A percentile compares a stretch with the other conserved stretches of the same genome.
These are phyloP conservation scores for Neodidymelliopsis sp. DNA, from an alignment of 2,329 filamentous ascomycete genomes.

Conservation along the genomic window DNA sequence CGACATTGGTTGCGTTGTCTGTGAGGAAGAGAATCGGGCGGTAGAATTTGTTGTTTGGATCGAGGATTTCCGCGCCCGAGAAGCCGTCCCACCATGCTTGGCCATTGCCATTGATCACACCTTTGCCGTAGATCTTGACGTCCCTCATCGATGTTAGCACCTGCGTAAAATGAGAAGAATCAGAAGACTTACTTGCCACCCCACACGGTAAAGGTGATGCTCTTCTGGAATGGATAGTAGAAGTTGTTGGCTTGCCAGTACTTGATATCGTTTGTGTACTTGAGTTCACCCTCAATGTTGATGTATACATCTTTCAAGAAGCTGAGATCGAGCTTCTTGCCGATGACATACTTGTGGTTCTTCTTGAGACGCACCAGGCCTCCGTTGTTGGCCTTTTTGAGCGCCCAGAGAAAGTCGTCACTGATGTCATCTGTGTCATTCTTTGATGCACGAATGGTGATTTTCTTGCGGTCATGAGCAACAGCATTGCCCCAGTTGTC, in stretches of 20 bases:
- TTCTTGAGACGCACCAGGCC: conserved; percentile 64
- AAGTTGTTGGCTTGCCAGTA: conserved; percentile 61
- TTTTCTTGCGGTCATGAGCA: conserved; percentile 52
- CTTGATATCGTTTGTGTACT: conserved; percentile 57
- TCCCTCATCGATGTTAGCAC: conserved; percentile 39
- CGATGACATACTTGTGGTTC: conserved; percentile 64
- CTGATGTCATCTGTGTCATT: conserved; percentile 65
- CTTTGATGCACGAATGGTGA: conserved; percentile 62
- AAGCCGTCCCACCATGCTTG: conserved; percentile 59
- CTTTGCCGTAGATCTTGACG: conserved; percentile 66
- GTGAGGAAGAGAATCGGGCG: conserved; percentile 68
- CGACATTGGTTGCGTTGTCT: conserved; percentile 66
- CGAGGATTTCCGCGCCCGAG: conserved; percentile 56
- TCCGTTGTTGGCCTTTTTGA: conserved; percentile 65
- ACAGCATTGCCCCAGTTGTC: conserved; percentile 42
- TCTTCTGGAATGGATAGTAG: conserved; percentile 61
- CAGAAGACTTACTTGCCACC: conserved; percentile 56
- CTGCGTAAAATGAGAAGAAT: neutral
- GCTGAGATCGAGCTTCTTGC: conserved; percentile 65
- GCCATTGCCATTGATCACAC: conserved; percentile 61
- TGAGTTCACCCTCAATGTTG: conserved; percentile 63
- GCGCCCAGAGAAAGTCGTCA: conserved; percentile 61
- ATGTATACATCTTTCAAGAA: conserved; percentile 66
- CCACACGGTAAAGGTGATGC: conserved; percentile 70
- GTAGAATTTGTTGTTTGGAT: conserved; percentile 63